Percentiles rank a stretch among this genome's conserved stretches.
Evolutionary conservation across 192 early-diverging fungal species (phyloP).

Genomic region (Backusella westeae): DNA sequence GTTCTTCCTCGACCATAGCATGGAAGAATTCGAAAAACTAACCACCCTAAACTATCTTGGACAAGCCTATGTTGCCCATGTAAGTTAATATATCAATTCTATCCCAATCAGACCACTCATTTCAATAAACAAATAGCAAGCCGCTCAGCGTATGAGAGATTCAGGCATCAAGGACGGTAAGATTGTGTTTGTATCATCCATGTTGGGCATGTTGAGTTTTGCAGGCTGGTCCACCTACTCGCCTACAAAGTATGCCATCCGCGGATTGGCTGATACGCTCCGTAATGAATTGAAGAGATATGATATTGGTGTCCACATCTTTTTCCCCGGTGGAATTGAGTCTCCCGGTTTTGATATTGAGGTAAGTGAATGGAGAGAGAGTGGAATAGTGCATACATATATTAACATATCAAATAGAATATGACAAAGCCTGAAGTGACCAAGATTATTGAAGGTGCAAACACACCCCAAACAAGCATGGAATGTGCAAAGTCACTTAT

Average conservation of each 20-base stretch:
- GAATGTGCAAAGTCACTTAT: conserved; percentile 56
- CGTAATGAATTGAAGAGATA: conserved; percentile 65
- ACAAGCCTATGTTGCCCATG: conserved; percentile 62
- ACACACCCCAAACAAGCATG: conserved; percentile 55
- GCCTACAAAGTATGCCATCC: conserved; percentile 72
- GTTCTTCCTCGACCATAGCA: conserved; percentile 61
- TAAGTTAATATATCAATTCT: conserved; percentile 21
- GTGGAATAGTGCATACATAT: neutral
- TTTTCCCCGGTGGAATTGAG: conserved; percentile 68
- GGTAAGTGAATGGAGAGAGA: conserved; percentile 23
- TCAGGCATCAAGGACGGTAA: conserved; percentile 52
- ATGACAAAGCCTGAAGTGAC: conserved; percentile 70
- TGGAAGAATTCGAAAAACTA: conserved; percentile 50
- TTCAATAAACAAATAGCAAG: conserved; percentile 39
- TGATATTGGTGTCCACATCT: conserved; percentile 65
- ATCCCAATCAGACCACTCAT: neutral
- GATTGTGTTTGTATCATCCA: conserved; percentile 67
- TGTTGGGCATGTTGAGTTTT: conserved; percentile 66
- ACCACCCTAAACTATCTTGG: conserved; percentile 73
- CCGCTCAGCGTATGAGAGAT: conserved; percentile 58
- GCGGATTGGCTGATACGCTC: conserved; percentile 68
- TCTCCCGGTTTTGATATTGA: conserved; percentile 70
- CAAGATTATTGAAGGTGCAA: conserved; percentile 66
- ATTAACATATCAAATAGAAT: conserved; percentile 41
- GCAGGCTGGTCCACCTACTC: conserved; percentile 65